Base-by-base conservation (phyloP, 805 yeast species). In the Torulaspora maleeae region DNA sequence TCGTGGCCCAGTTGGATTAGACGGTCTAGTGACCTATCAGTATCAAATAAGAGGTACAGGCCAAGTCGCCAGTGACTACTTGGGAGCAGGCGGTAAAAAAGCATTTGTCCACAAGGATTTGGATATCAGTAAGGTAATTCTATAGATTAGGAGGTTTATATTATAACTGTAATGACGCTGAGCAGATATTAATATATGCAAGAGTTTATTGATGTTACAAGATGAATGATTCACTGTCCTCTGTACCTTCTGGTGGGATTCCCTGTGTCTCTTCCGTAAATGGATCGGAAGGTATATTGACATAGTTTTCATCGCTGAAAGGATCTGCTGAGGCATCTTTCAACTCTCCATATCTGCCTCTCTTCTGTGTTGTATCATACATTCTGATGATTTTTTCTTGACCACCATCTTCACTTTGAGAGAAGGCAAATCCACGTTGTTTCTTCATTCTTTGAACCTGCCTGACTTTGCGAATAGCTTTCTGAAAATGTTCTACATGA, bases 391-490 rank as follows among this genome's bases (percentile, higher is more conserved):
- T 78, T 60, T 82, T 82, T 54, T 89, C 96, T 68, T 90, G 96
- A 29, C 95, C 95, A 43, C 70, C 68, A 63, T 86, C 96, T 52
- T 88, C 96, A 38, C 86, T 89, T 66, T 93, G 98, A 5, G 97
- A 89, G 59, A 93, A 93, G 1, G 99, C 99, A 73, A 87, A 93
- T 5, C 99, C 99, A 68, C 98, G 82, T 69, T 93, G 99, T 61
- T 93, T 93, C 64, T 95, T 86, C 86, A 93, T 91, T 66, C 99
- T 78, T 66, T 91, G 96, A 30, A 93, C 98, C 67, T 95, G 99
- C 67, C 99, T 83, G 19, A 93, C 98, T 62, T 89, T 93, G 61
- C 98, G 77, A 45, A 93, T 93, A 5, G 98, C 97, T 64, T 85
- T 89, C 67, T 93, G 99, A 75, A 93, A 93, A 52, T 90, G 95